Evolutionary conservation across 148 eudicot genomes (phyloP).

Genomic region (Rhododendron kiyosumense): DNA sequence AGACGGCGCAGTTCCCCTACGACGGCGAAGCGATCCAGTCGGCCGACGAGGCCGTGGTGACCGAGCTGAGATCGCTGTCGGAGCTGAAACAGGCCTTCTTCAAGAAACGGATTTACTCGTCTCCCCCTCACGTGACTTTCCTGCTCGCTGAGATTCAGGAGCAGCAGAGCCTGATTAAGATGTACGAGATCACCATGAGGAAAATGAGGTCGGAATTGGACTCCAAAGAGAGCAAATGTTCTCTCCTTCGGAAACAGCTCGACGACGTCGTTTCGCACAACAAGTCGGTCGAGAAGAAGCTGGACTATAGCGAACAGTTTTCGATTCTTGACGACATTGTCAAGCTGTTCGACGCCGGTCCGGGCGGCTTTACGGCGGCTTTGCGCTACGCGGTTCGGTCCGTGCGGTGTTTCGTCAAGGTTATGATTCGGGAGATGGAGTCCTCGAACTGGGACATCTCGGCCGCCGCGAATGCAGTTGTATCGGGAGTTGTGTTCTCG

Average conservation of each 20-base stretch:
- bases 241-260: slow-evolving; percentile 21
- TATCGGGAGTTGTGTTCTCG: slow-evolving; percentile 24
- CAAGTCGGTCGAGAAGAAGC: slow-evolving; percentile 39
- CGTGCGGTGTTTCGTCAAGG: slow-evolving; percentile 55
- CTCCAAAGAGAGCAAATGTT: slow-evolving; percentile 27
- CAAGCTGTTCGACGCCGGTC: slow-evolving; percentile 30
- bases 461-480: slow-evolving; percentile 56
- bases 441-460: slow-evolving; percentile 63
- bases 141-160: slow-evolving; percentile 83
- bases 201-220: slow-evolving; percentile 51
- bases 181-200: slow-evolving; percentile 79
- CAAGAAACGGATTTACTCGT: slow-evolving; percentile 48
- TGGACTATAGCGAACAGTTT: slow-evolving; percentile 56
- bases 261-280: slow-evolving; percentile 23
- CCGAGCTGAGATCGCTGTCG: slow-evolving; percentile 47
- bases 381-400: slow-evolving; percentile 50
- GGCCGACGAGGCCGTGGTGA: slow-evolving; percentile 62
- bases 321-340: slow-evolving; percentile 33
- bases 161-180: slow-evolving; percentile 73
- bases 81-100: slow-evolving; percentile 56
- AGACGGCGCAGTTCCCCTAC: slow-evolving; percentile 78
- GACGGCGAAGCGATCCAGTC: slow-evolving; percentile 47
- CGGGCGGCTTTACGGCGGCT: slow-evolving; percentile 45
- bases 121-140: slow-evolving; percentile 70
- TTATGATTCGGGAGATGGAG: slow-evolving; percentile 68